Evolutionary conservation across 176 grass and related monocot species (phyloP).

Genomic region (Stipa capillata): DNA sequence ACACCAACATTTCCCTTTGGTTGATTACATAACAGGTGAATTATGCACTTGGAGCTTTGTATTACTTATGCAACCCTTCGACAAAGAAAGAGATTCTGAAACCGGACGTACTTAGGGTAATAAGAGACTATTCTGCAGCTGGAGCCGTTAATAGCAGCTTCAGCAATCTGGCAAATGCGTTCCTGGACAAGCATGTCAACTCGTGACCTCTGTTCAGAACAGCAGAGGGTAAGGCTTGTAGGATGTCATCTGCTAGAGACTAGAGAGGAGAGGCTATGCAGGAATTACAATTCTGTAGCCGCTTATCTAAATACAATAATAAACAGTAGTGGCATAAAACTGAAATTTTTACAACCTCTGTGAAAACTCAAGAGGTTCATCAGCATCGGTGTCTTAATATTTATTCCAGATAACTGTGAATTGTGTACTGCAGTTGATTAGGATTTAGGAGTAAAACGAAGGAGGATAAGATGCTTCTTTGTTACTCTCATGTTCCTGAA

Average conservation of each 20-base stretch:
- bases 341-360: neutral
- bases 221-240: neutral
- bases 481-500: neutral
- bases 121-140: conserved; percentile 50
- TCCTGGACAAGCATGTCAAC: conserved; percentile 61
- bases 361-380: neutral
- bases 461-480: neutral
- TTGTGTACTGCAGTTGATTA: neutral
- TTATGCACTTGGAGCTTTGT: conserved; percentile 78
- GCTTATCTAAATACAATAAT: neutral
- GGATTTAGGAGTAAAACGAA: neutral
- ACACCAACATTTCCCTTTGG: neutral
- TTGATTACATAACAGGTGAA: conserved; percentile 41
- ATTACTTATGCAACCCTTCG: conserved; percentile 52
- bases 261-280: neutral
- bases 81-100: conserved; percentile 79
- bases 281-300: neutral
- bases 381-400: neutral
- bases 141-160: conserved; percentile 36
- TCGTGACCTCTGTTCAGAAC: conserved; percentile 10
- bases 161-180: conserved; percentile 71
- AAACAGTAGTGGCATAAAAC: neutral
- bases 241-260: neutral
- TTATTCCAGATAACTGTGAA: neutral
- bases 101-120: conserved; percentile 44